Evolutionary conservation across 805 yeast genomes (phyloP).

Genomic region (Lachancea sp.): DNA sequence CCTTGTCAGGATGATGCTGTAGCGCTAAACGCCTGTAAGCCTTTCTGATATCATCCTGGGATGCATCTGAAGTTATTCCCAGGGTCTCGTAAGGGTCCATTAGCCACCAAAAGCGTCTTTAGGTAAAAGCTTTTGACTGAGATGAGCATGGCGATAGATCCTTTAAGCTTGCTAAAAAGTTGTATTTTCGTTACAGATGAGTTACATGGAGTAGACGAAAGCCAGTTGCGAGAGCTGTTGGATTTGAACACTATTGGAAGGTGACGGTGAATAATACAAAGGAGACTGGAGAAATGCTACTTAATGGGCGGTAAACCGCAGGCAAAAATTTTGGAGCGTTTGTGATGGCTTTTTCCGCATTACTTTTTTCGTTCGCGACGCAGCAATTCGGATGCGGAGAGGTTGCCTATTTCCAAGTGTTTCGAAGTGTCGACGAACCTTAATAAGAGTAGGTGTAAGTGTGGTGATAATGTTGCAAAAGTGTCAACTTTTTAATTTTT

Average conservation of each 20-base stretch:
- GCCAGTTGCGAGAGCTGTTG: too few species aligned
- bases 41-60: slow-evolving; percentile 65
- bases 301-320: background rate
- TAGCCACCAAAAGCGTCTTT: background rate
- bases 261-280: too few species aligned
- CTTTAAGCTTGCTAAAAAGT: background rate
- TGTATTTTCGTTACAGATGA: slow-evolving; percentile 1
- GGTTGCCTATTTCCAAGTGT: too few species aligned
- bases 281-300: too few species aligned
- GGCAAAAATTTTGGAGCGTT: too few species aligned
- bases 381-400: too few species aligned
- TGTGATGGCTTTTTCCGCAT: background rate
- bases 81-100: slow-evolving; percentile 50
- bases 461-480: too few species aligned
- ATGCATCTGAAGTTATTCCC: slow-evolving; percentile 61
- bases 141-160: slow-evolving; percentile 4
- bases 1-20: slow-evolving; percentile 85
- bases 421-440: too few species aligned
- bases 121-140: background rate
- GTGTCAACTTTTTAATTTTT: too few species aligned
- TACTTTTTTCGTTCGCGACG: background rate
- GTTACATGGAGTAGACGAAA: background rate
- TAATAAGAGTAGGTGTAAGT: too few species aligned
- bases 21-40: slow-evolving; percentile 85
- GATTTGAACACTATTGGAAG: too few species aligned